phyloP scores from a whole-genome alignment of 2,329 filamentous ascomycete genomes.

The Metarhizium robertsii region DNA sequence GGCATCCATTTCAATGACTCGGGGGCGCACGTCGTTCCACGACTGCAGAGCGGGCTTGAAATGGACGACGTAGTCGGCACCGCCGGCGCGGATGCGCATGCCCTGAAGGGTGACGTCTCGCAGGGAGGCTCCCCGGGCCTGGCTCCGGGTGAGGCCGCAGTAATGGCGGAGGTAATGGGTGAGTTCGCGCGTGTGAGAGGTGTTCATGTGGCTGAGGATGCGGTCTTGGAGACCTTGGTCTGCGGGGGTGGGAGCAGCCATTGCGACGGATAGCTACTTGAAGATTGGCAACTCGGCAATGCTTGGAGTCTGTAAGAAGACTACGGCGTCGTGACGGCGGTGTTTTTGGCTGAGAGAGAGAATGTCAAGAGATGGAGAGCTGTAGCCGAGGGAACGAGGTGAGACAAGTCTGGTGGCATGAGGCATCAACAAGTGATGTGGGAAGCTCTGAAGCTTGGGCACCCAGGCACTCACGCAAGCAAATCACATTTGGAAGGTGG shows the following conservation, averaged over 20 bases:
- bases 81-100: slow-evolving; percentile 51
- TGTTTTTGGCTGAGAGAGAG: background rate
- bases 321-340: background rate
- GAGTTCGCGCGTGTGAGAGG: slow-evolving; percentile 67
- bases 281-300: background rate
- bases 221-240: slow-evolving; percentile 23
- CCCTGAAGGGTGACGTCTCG: slow-evolving; percentile 53
- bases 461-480: too few relatives aligned
- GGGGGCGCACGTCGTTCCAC: slow-evolving; percentile 57
- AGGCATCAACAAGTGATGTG: too few relatives aligned
- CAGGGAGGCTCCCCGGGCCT: slow-evolving; percentile 43
- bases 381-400: too few relatives aligned
- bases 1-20: slow-evolving; percentile 63
- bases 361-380: too few relatives aligned
- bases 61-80: slow-evolving; percentile 41
- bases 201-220: slow-evolving; percentile 75
- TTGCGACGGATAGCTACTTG: background rate
- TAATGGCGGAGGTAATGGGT: slow-evolving; percentile 70
- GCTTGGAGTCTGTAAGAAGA: too few relatives aligned
- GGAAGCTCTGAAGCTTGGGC: too few relatives aligned
- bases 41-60: slow-evolving; percentile 63
- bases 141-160: slow-evolving; percentile 42
- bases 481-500: background rate
- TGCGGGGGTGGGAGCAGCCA: background rate
- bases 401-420: too few relatives aligned